Conservation (phyloP, 768 basidiomycete species). For the Pholiota microspora region DNA sequence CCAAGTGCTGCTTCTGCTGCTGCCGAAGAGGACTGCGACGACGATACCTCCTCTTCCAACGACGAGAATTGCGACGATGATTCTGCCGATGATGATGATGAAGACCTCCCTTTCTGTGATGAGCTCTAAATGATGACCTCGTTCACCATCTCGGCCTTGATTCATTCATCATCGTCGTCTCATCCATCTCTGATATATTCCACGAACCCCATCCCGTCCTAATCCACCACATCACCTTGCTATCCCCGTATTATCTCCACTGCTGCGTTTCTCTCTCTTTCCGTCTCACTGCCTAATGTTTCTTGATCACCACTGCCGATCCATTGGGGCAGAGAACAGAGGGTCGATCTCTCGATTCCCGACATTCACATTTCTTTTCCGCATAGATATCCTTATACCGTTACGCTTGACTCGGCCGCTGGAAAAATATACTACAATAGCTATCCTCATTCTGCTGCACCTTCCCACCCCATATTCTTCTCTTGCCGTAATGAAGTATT, state of each 20-base stretch:
- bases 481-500: no score
- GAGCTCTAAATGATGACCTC: slow-evolving; percentile 16
- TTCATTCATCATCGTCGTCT: not conserved
- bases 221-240: not conserved
- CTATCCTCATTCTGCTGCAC: no score
- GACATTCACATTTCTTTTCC: not conserved
- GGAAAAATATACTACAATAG: no score
- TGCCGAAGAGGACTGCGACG: slow-evolving; percentile 9
- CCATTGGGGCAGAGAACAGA: slow-evolving; percentile 1
- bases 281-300: not conserved
- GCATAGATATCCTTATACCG: no score
- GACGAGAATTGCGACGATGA: slow-evolving; percentile 8
- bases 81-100: slow-evolving; percentile 6
- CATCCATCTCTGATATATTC: not conserved
- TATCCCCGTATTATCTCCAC: not conserved
- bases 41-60: slow-evolving; percentile 2
- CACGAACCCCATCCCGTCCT: not conserved
- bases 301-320: not conserved
- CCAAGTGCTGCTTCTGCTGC: slow-evolving; percentile 5
- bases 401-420: no score
- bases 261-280: not conserved
- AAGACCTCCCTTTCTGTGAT: slow-evolving; percentile 25
- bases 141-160: not conserved
- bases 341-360: not conserved
- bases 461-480: no score